Percentiles rank a stretch among this genome's conserved stretches.
Conservation (phyloP, 2,329 filamentous ascomycete genomes). For the Colletotrichum sp. region DNA sequence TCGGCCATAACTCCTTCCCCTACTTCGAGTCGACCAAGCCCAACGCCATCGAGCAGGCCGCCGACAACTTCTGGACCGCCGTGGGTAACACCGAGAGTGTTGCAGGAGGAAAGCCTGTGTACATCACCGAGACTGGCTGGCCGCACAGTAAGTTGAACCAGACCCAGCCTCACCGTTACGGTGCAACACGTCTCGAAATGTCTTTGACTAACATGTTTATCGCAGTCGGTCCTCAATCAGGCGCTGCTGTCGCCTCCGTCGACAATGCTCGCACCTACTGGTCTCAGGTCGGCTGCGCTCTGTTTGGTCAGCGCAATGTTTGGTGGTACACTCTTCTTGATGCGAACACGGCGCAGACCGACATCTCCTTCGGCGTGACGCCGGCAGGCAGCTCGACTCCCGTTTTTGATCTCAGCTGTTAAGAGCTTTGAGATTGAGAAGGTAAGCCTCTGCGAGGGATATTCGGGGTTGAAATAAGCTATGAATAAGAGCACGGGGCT, state of each 20-base stretch:
- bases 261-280: conserved; percentile 43
- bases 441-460: rapidly evolving
- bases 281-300: conserved; percentile 7
- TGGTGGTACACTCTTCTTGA: conserved; percentile 18
- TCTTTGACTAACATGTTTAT: not conserved
- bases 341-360: conserved; percentile 8
- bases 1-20: conserved; percentile 59
- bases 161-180: not conserved
- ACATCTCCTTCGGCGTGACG: conserved; percentile 6
- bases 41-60: conserved; percentile 37
- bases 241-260: conserved; percentile 46
- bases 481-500: not conserved
- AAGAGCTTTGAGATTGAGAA: not conserved
- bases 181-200: not conserved
- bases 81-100: conserved; percentile 40
- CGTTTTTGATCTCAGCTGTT: conserved; percentile 5
- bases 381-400: not conserved
- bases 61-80: conserved; percentile 45
- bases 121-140: conserved; percentile 63
- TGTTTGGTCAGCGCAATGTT: conserved; percentile 13
- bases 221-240: conserved; percentile 43
- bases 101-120: conserved; percentile 47
- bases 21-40: conserved; percentile 52
- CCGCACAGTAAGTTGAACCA: conserved; percentile 39
- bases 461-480: not conserved